These are phyloP conservation scores for Geotrichum armillariae DNA, from an alignment of 1,139 yeast genomes.

Conservation along the genomic window DNA sequence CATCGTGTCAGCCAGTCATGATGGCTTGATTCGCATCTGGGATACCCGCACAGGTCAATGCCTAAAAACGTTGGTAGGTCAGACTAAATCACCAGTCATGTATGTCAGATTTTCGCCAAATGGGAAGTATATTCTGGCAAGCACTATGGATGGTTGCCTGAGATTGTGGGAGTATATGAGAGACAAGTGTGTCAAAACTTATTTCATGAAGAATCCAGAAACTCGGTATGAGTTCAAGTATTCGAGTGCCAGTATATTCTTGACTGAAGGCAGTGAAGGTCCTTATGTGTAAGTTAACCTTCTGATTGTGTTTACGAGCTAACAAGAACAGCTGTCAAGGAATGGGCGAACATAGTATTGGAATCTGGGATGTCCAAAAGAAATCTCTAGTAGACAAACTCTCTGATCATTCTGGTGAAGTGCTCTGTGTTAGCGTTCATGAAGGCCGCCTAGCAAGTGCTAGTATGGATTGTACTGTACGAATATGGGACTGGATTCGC, in stretches of 20 bases:
- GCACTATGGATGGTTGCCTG: slow-evolving; percentile 77
- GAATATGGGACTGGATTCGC: slow-evolving; percentile 35
- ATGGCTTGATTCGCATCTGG: slow-evolving; percentile 83
- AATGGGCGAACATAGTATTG: slow-evolving; percentile 43
- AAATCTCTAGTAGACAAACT: slow-evolving; percentile 51
- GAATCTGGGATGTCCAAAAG: slow-evolving; percentile 75
- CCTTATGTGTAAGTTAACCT: neutral
- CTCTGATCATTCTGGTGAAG: slow-evolving; percentile 42
- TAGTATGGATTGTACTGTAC: slow-evolving; percentile 45
- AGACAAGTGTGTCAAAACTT: slow-evolving; percentile 41
- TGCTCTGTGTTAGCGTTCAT: slow-evolving; percentile 32
- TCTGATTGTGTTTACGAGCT: neutral
- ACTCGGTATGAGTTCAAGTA: slow-evolving; percentile 40
- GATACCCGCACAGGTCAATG: slow-evolving; percentile 91
- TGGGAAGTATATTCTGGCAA: slow-evolving; percentile 74
- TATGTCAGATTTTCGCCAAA: slow-evolving; percentile 77
- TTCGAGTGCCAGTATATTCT: slow-evolving; percentile 28
- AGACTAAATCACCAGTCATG: slow-evolving; percentile 50
- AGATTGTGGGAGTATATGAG: slow-evolving; percentile 70
- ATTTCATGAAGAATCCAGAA: slow-evolving; percentile 31
- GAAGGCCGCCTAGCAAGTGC: slow-evolving; percentile 47
- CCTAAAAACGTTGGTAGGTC: slow-evolving; percentile 77
- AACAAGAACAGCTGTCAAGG: slow-evolving; percentile 13
- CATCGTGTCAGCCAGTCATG: slow-evolving; percentile 84
- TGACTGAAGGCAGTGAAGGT: slow-evolving; percentile 33